Conservation (phyloP, 2,329 filamentous ascomycete genomes). For the Aspergillus sp. region DNA sequence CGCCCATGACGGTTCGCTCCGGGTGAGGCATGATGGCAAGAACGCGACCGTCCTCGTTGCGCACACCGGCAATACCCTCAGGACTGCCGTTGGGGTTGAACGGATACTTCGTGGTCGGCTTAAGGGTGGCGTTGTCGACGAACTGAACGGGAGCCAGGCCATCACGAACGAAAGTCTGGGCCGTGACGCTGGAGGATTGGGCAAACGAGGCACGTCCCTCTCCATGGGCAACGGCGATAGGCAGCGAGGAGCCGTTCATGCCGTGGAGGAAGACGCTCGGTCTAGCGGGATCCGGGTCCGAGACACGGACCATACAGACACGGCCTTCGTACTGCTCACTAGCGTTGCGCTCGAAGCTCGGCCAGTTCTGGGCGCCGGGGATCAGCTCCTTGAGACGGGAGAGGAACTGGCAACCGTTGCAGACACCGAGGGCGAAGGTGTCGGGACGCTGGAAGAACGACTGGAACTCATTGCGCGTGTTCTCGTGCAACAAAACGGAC, state of each 20-base stretch:
- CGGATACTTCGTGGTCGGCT: conserved; percentile 78
- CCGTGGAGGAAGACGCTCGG: conserved; percentile 86
- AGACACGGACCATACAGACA: conserved; percentile 79
- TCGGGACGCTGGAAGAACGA: conserved; percentile 83
- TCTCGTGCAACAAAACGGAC: conserved; percentile 79
- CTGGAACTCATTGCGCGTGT: conserved; percentile 74
- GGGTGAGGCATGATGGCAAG: conserved; percentile 92
- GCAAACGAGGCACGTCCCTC: conserved; percentile 79
- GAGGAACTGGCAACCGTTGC: conserved; percentile 97
- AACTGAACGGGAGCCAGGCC: conserved; percentile 78
- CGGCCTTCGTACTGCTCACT: conserved; percentile 90
- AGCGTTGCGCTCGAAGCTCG: conserved; percentile 79
- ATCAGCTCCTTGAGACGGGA: conserved; percentile 79
- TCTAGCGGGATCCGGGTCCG: conserved; percentile 55
- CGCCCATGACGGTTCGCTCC: conserved; percentile 80
- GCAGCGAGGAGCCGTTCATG: conserved; percentile 78
- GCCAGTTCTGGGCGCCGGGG: conserved; percentile 79
- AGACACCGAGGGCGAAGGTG: conserved; percentile 90
- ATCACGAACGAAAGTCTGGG: conserved; percentile 56
- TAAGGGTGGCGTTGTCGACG: conserved; percentile 72
- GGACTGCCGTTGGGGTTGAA: conserved; percentile 87
- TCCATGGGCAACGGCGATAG: conserved; percentile 86
- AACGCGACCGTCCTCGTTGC: conserved; percentile 74
- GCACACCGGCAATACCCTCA: conserved; percentile 75
- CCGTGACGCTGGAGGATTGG: conserved; percentile 47